phyloP scores from a whole-genome alignment of 352 stramenopile species.

The Sclerospora graminicola region DNA sequence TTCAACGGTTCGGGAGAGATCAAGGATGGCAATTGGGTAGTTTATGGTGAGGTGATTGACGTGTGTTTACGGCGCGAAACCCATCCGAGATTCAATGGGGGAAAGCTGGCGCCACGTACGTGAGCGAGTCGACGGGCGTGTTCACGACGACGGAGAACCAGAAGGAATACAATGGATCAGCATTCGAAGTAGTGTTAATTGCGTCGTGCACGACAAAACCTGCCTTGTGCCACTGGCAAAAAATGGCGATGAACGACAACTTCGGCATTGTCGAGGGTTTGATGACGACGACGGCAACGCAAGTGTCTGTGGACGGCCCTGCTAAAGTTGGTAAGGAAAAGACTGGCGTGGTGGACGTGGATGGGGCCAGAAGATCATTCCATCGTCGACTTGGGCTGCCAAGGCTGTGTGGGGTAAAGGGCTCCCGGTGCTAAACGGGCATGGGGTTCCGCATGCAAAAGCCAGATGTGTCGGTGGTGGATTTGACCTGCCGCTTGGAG shows the following conservation, averaged over 20 bases:
- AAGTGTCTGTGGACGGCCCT: constrained; percentile 95
- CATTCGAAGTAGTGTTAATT: constrained; percentile 96
- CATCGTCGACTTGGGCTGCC: constrained; percentile 93
- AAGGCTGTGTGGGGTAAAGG: constrained; percentile 56
- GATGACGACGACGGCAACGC: constrained; percentile 98
- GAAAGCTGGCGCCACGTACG: too few relatives aligned
- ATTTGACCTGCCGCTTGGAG: too few relatives aligned
- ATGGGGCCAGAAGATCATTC: constrained; percentile 98
- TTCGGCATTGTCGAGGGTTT: constrained; percentile 97
- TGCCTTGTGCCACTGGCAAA: constrained; percentile 96
- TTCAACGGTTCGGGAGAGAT: too few relatives aligned
- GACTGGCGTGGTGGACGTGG: constrained; percentile 97
- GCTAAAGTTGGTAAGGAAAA: constrained; percentile 87
- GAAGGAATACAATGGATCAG: constrained; percentile 84
- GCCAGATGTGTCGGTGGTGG: constrained; percentile 84
- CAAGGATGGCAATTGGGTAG: too few relatives aligned
- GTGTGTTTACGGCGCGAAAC: constrained; percentile 89
- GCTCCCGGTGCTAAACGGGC: constrained; percentile 87
- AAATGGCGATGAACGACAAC: constrained; percentile 96
- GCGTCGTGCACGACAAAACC: constrained; percentile 99
- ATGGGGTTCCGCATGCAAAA: constrained; percentile 89
- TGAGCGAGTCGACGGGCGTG: too few relatives aligned
- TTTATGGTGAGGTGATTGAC: too few relatives aligned
- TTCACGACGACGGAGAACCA: constrained; percentile 92
- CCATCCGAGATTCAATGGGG: too few relatives aligned